Percentiles rank a stretch among this genome's conserved stretches.
Evolutionary conservation across 352 stramenopile species (phyloP).

Genomic region (Phytopythium ostracodes): DNA sequence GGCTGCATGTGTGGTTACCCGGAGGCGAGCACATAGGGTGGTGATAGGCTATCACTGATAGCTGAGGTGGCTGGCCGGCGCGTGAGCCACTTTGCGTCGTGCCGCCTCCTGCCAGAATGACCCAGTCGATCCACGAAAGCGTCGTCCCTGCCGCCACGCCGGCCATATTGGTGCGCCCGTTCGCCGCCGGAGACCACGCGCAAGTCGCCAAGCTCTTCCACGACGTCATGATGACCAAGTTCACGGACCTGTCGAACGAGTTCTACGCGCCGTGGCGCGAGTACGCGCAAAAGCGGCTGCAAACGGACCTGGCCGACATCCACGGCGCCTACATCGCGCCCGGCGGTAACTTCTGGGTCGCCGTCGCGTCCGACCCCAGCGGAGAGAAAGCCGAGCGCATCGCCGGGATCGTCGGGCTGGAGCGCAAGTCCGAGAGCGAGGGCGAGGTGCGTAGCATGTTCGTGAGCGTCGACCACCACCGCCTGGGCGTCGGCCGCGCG

Average conservation of each 20-base stretch:
- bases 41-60: no score
- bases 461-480: slow-evolving; percentile 19
- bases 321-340: slow-evolving; percentile 20
- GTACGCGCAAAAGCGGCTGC: slow-evolving; percentile 18
- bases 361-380: neutral
- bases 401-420: slow-evolving; percentile 21
- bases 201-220: slow-evolving; percentile 26
- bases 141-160: neutral
- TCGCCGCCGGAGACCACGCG: slow-evolving; percentile 14
- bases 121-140: neutral
- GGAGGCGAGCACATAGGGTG: no score
- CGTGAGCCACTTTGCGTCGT: no score
- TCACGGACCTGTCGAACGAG: slow-evolving; percentile 6
- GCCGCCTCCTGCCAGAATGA: neutral
- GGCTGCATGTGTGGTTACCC: no score
- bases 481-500: slow-evolving; percentile 18
- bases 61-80: no score
- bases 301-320: slow-evolving; percentile 25
- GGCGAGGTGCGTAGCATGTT: slow-evolving; percentile 24
- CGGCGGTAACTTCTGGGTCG: slow-evolving; percentile 27
- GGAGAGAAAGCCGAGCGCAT: neutral
- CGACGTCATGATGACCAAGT: slow-evolving; percentile 16
- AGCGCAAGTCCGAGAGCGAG: slow-evolving; percentile 10
- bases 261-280: slow-evolving; percentile 12
- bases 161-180: slow-evolving; percentile 22